Evolutionary conservation across 1,284 basidiomycete genomes (phyloP).

Genomic region (Leccinum solheimii): DNA sequence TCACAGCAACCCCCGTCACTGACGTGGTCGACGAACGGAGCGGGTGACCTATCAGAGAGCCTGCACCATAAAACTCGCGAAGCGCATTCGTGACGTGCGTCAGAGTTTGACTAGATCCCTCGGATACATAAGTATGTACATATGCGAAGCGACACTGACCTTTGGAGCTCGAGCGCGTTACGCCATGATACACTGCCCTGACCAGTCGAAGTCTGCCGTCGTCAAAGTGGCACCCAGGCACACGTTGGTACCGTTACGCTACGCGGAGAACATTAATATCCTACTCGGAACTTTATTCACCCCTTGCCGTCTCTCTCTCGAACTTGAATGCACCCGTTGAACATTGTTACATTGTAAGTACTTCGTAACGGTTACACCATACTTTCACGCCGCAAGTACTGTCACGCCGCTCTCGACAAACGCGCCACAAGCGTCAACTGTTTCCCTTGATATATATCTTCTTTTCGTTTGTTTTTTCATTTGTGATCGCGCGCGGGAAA

Average conservation of each 20-base stretch:
- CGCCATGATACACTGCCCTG: neutral
- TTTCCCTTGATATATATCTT: neutral
- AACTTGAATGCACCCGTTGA: neutral
- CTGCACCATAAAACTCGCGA: neutral
- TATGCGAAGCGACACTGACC: neutral
- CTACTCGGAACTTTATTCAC: conserved; percentile 8
- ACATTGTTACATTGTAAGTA: too few relatives aligned
- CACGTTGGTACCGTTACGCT: conserved; percentile 13
- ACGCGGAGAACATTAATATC: conserved; percentile 5
- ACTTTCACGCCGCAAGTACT: conserved; percentile 3
- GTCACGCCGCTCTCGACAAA: neutral
- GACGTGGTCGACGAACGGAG: neutral
- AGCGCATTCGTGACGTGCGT: neutral
- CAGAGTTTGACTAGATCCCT: neutral
- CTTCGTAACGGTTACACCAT: neutral
- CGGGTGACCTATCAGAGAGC: conserved; percentile 1
- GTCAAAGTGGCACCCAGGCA: conserved; percentile 10
- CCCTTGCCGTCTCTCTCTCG: conserved; percentile 1
- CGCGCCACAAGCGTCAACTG: neutral
- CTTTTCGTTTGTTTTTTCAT: neutral
- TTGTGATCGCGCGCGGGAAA: conserved; percentile 1
- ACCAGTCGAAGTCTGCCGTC: neutral
- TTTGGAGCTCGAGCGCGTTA: neutral
- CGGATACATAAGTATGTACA: neutral
- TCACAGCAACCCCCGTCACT: neutral